phyloP scores from a whole-genome alignment of 106 monocot genomes.

The Posidonia australis region DNA sequence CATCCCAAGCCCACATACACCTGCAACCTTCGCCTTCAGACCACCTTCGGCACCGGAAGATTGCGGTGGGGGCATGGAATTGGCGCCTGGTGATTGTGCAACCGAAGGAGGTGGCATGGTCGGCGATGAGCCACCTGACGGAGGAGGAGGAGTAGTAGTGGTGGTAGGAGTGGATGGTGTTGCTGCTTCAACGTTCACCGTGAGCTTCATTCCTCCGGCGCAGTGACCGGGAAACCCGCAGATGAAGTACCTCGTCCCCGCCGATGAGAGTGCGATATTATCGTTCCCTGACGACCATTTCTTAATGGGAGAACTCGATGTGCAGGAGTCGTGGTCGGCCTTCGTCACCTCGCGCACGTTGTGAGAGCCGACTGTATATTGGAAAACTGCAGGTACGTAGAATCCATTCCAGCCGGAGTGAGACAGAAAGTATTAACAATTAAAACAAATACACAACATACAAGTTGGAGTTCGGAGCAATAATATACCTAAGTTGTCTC shows the following conservation, averaged over 20 bases:
- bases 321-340: conserved; percentile 10
- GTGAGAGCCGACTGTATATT: conserved; percentile 1
- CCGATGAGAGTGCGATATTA: background rate
- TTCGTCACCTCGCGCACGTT: conserved; percentile 16
- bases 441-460: too few species aligned
- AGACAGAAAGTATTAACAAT: too few species aligned
- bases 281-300: conserved; percentile 4
- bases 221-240: conserved; percentile 15
- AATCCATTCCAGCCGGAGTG: too few species aligned
- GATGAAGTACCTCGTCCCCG: conserved; percentile 17
- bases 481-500: conserved; percentile 18
- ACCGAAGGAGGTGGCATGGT: too few species aligned
- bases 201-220: conserved; percentile 15
- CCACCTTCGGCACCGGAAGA: background rate
- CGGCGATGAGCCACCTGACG: too few species aligned
- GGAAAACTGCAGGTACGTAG: conserved; percentile 16
- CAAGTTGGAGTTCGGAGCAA: background rate
- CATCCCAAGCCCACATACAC: background rate
- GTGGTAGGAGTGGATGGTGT: background rate
- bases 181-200: conserved; percentile 3
- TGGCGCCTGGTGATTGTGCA: background rate
- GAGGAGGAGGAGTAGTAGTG: background rate
- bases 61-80: background rate
- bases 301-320: background rate
- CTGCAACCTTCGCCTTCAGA: background rate